Evolutionary conservation across 257 asterid genomes (phyloP), one percentile per base, ranked within the genome.

Genomic region (Salvia splendens): DNA sequence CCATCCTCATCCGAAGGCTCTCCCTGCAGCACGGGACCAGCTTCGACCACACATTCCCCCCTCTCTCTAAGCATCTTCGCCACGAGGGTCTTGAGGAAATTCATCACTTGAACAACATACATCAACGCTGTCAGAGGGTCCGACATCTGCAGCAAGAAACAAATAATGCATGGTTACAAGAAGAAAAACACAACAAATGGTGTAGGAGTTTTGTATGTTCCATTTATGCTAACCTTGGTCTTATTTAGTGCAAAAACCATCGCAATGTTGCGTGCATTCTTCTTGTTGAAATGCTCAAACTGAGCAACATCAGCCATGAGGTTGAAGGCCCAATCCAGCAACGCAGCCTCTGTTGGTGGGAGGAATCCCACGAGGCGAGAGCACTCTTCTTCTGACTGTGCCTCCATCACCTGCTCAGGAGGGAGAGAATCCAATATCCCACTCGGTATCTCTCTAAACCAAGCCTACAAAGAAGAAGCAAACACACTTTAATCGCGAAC

Each of bases 261-360:
- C 59, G 96, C 96, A 3, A 89, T 72, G 62, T 92, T 92, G 15
- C 96, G 95, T 3, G 96, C 89, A 51, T 86, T 87, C 98, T 89
- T 92, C 75, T 92, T 92, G 83, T 87, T 92, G 36, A 77, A 77
- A 67, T 78, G 40, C 75, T 92, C 95, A 17, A 87, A 50, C 79
- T 92, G 92, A 42, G 98, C 96, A 65, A 89, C 95, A 67, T 92
- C 98, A 12, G 98, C 88, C 98, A 92, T 92, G 9, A 92, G 80
- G 82, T 92, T 87, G 38, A 92, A 51, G 10, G 95, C 98, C 98
- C 98, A 92, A 69, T 92, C 91, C 65, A 89, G 49, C 12, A 92
- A 84, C 35, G 96, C 89, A 43, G 83, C 80, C 77, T 92, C 96
- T 8, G 89, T 86, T 10, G 89, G 81, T 12, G 95, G 96, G 57